Evolutionary conservation across 2,329 filamentous ascomycete species (phyloP).

Genomic region (Stemphylium vesicarium): DNA sequence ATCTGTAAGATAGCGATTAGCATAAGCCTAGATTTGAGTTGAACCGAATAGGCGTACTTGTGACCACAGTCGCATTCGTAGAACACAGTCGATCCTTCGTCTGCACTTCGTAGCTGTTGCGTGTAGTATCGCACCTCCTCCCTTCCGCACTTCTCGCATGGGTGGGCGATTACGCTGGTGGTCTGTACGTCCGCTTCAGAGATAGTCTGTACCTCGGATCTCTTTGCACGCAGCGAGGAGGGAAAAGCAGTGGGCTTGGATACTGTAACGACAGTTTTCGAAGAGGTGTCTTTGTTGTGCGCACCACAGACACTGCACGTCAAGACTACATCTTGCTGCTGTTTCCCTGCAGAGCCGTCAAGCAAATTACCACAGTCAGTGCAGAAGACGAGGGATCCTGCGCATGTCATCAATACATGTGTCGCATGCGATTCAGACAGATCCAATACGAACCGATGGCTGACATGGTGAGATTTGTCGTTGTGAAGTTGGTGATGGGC

Average conservation of each 20-base stretch:
- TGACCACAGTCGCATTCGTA: slow-evolving; percentile 87
- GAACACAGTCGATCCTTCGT: slow-evolving; percentile 93
- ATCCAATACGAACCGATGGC: slow-evolving; percentile 72
- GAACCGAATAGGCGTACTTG: slow-evolving; percentile 64
- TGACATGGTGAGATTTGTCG: slow-evolving; percentile 66
- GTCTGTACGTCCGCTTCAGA: slow-evolving; percentile 78
- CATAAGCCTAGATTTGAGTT: slow-evolving; percentile 8
- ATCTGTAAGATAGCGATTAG: slow-evolving; percentile 44
- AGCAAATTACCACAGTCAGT: slow-evolving; percentile 90
- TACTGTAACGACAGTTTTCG: slow-evolving; percentile 77
- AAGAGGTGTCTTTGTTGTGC: slow-evolving; percentile 54
- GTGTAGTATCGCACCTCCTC: slow-evolving; percentile 85
- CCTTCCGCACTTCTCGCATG: slow-evolving; percentile 80
- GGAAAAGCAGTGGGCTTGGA: slow-evolving; percentile 93
- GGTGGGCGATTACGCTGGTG: slow-evolving; percentile 70
- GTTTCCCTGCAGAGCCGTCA: slow-evolving; percentile 76
- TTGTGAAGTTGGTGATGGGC: background rate
- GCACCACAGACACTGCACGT: slow-evolving; percentile 86
- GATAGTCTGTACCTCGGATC: slow-evolving; percentile 82
- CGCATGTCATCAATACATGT: background rate
- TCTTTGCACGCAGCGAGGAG: slow-evolving; percentile 83
- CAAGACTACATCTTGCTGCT: slow-evolving; percentile 70
- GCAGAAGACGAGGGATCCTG: slow-evolving; percentile 76
- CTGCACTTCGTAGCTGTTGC: slow-evolving; percentile 86
- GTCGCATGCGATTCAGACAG: background rate